Evolutionary conservation across 2,329 filamentous ascomycete genomes (phyloP).

Genomic region (Pseudocercospora musae): DNA sequence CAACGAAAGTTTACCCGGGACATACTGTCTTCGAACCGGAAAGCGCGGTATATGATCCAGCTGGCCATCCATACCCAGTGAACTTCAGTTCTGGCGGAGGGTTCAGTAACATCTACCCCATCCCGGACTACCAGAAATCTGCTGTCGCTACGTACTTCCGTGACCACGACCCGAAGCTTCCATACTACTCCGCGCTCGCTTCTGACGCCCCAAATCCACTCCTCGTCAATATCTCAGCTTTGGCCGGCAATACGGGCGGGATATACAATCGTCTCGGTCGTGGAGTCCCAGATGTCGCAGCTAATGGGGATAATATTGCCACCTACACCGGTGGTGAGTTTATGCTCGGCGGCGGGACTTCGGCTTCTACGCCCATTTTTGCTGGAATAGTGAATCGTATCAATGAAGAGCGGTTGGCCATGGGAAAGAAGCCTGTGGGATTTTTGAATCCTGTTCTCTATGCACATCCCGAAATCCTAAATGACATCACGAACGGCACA

Average conservation of each 20-base stretch:
- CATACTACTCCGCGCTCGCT: slow-evolving; percentile 23
- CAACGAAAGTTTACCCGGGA: slow-evolving; percentile 38
- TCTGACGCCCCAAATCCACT: slow-evolving; percentile 8
- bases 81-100: slow-evolving; percentile 10
- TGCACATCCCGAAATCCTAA: slow-evolving; percentile 7
- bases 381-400: slow-evolving; percentile 26
- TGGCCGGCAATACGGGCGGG: slow-evolving; percentile 20
- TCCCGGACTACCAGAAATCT: slow-evolving; percentile 34
- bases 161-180: slow-evolving; percentile 22
- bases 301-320: slow-evolving; percentile 41
- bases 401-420: slow-evolving; percentile 25
- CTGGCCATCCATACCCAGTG: slow-evolving; percentile 1
- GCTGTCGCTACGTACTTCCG: slow-evolving; percentile 37
- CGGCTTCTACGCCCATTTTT: slow-evolving; percentile 29
- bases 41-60: slow-evolving; percentile 14
- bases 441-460: slow-evolving; percentile 37
- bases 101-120: slow-evolving; percentile 35
- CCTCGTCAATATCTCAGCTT: slow-evolving; percentile 10
- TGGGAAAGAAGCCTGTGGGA: slow-evolving; percentile 28
- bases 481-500: slow-evolving; percentile 14
- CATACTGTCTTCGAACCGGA: slow-evolving; percentile 29
- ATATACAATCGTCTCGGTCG: slow-evolving; percentile 32
- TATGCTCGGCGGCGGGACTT: slow-evolving; percentile 28
- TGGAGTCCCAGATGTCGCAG: slow-evolving; percentile 38
- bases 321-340: slow-evolving; percentile 39